Evolutionary conservation across 1,139 yeast species (phyloP).

Genomic region (Scheffersomyces cryptocercus): DNA sequence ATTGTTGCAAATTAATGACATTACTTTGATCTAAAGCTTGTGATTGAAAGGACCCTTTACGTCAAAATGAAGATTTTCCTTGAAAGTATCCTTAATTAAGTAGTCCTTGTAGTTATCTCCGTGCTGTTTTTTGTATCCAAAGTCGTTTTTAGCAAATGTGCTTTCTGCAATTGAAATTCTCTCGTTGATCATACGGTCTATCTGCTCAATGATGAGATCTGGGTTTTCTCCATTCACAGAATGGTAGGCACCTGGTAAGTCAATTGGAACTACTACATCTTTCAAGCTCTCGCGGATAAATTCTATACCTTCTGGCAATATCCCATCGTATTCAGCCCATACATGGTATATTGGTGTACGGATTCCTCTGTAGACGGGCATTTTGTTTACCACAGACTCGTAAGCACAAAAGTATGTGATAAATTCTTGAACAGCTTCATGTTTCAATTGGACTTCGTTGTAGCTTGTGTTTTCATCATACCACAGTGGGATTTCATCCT

Average conservation of each 20-base stretch:
- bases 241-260: background rate
- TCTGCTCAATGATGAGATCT: background rate
- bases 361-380: slow-evolving; percentile 34
- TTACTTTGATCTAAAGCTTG: background rate
- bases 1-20: no score
- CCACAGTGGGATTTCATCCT: slow-evolving; percentile 6
- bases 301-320: slow-evolving; percentile 40
- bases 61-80: background rate
- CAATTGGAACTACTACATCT: background rate
- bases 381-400: slow-evolving; percentile 31
- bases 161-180: background rate
- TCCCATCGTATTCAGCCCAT: slow-evolving; percentile 57
- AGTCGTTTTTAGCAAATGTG: background rate
- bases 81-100: background rate
- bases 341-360: slow-evolving; percentile 51
- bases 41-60: background rate
- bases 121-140: background rate
- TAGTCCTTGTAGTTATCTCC: background rate
- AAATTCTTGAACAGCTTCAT: slow-evolving; percentile 37
- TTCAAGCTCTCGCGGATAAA: slow-evolving; percentile 32
- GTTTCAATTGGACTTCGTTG: slow-evolving; percentile 21
- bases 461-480: slow-evolving; percentile 24
- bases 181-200: background rate
- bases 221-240: background rate
- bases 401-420: slow-evolving; percentile 49